A percentile compares a stretch with the other conserved stretches of the same genome.
These are phyloP conservation scores for Euphorbia pulcherrima DNA, from an alignment of 345 rosid species.

Conservation along the genomic window DNA sequence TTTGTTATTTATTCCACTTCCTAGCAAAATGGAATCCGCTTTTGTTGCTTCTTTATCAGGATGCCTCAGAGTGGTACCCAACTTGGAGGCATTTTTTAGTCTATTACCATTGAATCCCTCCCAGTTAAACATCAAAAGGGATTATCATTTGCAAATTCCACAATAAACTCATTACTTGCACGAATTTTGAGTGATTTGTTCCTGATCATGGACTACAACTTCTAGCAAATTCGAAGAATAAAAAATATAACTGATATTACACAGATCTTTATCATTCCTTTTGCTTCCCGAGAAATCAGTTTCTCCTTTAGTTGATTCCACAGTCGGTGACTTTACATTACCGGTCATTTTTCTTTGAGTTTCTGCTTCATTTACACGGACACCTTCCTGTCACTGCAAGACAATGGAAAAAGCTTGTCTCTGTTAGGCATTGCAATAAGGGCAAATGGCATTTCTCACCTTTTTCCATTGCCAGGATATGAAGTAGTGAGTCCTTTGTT, in stretches of 20 bases:
- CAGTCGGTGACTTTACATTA: conserved; percentile 17
- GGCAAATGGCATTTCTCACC: conserved; percentile 17
- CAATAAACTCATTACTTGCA: background rate
- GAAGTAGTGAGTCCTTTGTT: conserved; percentile 25
- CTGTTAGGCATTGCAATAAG: background rate
- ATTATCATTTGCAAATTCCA: conserved; percentile 9
- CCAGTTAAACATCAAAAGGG: conserved; percentile 25
- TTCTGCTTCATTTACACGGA: conserved; percentile 19
- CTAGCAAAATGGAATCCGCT: conserved; percentile 35
- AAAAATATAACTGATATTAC: conserved; percentile 39
- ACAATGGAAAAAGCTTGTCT: conserved; percentile 1
- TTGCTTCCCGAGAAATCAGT: conserved; percentile 29
- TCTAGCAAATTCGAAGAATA: too few species aligned
- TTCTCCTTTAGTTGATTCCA: conserved; percentile 18
- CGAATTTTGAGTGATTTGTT: background rate
- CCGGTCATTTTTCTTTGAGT: conserved; percentile 26
- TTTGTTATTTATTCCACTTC: conserved; percentile 21
- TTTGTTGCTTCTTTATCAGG: conserved; percentile 36
- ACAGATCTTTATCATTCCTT: conserved; percentile 28
- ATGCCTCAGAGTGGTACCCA: conserved; percentile 27
- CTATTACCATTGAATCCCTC: conserved; percentile 25
- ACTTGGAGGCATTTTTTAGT: conserved; percentile 28
- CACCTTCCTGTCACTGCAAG: conserved; percentile 33
- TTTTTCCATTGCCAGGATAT: conserved; percentile 21
- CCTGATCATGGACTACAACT: background rate